Evolutionary conservation across 495 filamentous ascomycete species (phyloP).

Genomic region (Lophium mytilinum): DNA sequence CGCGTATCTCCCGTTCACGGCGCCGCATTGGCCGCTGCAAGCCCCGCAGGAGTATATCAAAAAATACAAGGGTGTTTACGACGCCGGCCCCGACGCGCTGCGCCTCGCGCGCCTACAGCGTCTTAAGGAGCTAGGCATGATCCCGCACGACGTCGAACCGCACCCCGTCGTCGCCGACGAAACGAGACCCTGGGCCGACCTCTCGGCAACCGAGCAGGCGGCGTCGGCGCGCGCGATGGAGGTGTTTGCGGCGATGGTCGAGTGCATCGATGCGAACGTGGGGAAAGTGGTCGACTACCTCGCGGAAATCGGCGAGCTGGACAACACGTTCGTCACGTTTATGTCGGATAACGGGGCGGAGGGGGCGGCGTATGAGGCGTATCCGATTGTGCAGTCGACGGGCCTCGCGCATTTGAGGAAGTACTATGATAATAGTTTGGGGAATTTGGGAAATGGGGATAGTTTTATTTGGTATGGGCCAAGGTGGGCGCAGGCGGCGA

Average conservation of each 20-base stretch:
- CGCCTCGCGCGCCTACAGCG: slow-evolving; percentile 28
- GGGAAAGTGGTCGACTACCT: slow-evolving; percentile 51
- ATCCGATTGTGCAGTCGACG: slow-evolving; percentile 38
- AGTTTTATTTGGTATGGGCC: slow-evolving; percentile 61
- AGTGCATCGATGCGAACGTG: slow-evolving; percentile 54
- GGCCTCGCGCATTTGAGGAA: slow-evolving; percentile 48
- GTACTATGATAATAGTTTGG: slow-evolving; percentile 54
- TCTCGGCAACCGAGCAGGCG: slow-evolving; percentile 42
- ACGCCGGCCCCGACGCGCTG: slow-evolving; percentile 37
- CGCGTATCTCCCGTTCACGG: slow-evolving; percentile 38
- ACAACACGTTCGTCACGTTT: slow-evolving; percentile 58
- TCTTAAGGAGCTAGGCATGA: slow-evolving; percentile 34
- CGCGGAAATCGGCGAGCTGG: slow-evolving; percentile 47
- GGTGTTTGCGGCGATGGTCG: slow-evolving; percentile 56
- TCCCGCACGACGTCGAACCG: slow-evolving; percentile 32
- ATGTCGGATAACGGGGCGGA: slow-evolving; percentile 62
- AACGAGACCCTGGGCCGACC: slow-evolving; percentile 46
- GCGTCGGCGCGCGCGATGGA: slow-evolving; percentile 52
- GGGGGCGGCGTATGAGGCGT: slow-evolving; percentile 52
- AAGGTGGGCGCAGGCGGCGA: slow-evolving; percentile 56
- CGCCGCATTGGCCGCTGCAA: slow-evolving; percentile 42
- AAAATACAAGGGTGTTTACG: slow-evolving; percentile 38
- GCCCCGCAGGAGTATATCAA: slow-evolving; percentile 30
- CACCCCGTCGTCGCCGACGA: slow-evolving; percentile 45
- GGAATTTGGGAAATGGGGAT: slow-evolving; percentile 53